Evolutionary conservation across 352 stramenopile species (phyloP), one percentile per base, ranked within the genome.

Genomic region (Phytophthora constricta): DNA sequence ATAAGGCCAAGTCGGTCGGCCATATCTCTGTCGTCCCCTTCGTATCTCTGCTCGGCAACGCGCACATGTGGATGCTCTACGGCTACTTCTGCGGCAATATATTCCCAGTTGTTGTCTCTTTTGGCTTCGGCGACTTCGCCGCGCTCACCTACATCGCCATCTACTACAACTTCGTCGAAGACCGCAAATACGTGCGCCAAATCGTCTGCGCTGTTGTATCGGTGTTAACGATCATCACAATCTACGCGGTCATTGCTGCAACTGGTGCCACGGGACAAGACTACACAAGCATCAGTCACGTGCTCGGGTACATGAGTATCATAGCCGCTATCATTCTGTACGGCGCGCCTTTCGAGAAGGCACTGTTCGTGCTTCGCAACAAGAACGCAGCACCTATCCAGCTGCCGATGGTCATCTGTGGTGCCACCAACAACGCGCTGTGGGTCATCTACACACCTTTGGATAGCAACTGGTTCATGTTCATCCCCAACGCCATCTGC

Each of bases 91-190:
- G 59, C 9, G 52, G 74, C 46, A 68, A 78, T 34, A 80, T 83
- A 55, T 86, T 84, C 49, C 79, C 82, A 4, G 62, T 90, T 11
- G 72, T 87, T 28, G 68, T 73, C 19, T 87, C 77, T 0, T 90
- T 80, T 34, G 65, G 60, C n/a, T 58, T 85, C 14, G 82, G 79
- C 20, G 68, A 79, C 61, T 52, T 82, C 14, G 47, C 81, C 2
- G 65, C 72, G 14, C 20, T 84, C 37, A 25, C 65, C 20, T 90
- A 84, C 70, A 79, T 90, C 31, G 28, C 70, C 8, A 45, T 87
- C 26, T 89, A 87, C 65, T 88, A 84, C 61, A 58, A 61, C 13
- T 85, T 79, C 71, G 70, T 72, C 1, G 58, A 72, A 10, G 70
- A 86, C 17, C 62, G 62, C 43, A 69, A 57, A 53, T 82, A 86